phyloP scores from a whole-genome alignment of 108 stramenopile genomes.

The Tribonema minus region DNA sequence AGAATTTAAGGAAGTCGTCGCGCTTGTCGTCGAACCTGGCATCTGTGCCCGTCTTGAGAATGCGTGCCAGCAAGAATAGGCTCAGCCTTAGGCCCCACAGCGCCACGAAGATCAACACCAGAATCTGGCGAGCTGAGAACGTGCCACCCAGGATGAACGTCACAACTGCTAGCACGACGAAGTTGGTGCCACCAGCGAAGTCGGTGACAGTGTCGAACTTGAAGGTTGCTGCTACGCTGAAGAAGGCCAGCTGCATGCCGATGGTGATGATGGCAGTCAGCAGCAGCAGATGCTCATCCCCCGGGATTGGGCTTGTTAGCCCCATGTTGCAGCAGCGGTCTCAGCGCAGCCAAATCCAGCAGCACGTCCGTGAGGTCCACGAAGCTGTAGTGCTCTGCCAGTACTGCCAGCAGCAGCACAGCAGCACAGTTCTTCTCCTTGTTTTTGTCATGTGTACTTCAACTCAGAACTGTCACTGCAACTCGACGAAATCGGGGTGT shows the following conservation, averaged over 20 bases:
- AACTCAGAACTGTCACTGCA: no score
- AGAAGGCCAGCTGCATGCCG: conserved; percentile 27
- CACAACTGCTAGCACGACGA: conserved; percentile 20
- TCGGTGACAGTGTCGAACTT: conserved; percentile 43
- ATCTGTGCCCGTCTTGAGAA: conserved; percentile 36
- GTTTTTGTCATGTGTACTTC: no score
- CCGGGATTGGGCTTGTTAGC: conserved; percentile 9
- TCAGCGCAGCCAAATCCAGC: no score
- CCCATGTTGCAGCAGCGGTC: no score
- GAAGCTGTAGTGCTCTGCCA: no score
- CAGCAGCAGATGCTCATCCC: conserved; percentile 10
- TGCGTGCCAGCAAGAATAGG: conserved; percentile 10
- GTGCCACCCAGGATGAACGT: conserved; percentile 4
- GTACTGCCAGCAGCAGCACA: no score
- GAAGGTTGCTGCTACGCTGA: conserved; percentile 19
- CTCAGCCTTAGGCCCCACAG: conserved; percentile 19
- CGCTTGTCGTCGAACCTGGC: conserved; percentile 34
- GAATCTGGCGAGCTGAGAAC: conserved; percentile 8
- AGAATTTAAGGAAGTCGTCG: conserved; percentile 33
- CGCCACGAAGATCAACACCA: conserved; percentile 4
- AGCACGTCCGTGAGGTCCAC: no score
- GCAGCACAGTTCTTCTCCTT: no score
- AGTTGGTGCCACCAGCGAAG: conserved; percentile 38
- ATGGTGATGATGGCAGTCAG: conserved; percentile 19
- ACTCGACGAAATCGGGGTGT: no score